Percentiles rank a stretch among this genome's conserved stretches.
Evolutionary conservation across 2,329 filamentous ascomycete genomes (phyloP).

Genomic region (Aspergillus clavatus): DNA sequence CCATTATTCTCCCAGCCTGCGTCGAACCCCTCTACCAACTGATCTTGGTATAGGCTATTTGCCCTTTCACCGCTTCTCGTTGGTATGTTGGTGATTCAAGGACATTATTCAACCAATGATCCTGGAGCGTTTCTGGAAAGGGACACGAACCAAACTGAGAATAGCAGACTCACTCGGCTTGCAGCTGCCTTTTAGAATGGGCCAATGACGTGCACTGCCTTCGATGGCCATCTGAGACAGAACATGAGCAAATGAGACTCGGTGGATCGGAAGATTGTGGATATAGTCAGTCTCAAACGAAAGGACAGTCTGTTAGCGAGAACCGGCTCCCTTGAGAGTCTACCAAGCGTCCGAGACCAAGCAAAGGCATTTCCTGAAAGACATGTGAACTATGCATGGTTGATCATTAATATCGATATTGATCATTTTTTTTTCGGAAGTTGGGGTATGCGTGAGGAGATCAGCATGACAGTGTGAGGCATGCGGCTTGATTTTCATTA

Average conservation of each 20-base stretch:
- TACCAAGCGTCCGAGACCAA: too few relatives aligned
- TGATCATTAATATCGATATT: too few relatives aligned
- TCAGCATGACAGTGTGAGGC: neutral
- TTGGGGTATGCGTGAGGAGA: too few relatives aligned
- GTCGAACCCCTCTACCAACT: neutral
- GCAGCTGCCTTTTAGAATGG: constrained; percentile 7
- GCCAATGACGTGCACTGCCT: constrained; percentile 11
- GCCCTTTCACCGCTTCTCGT: constrained; percentile 18
- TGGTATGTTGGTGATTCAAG: constrained; percentile 2
- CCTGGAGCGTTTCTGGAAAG: constrained; percentile 9
- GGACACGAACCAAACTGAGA: constrained; percentile 10
- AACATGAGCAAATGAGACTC: neutral
- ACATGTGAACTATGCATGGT: too few relatives aligned
- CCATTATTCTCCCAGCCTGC: neutral
- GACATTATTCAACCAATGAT: constrained; percentile 11
- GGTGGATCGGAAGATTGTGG: neutral
- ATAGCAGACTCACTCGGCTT: constrained; percentile 12
- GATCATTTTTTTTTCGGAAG: too few relatives aligned
- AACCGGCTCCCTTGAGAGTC: neutral
- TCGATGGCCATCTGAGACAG: constrained; percentile 1
- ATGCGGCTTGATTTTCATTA: too few relatives aligned
- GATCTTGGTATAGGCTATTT: neutral
- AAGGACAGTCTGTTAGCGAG: neutral
- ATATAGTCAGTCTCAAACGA: neutral
- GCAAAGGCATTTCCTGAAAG: too few relatives aligned